Conservation (phyloP, 129 eudicot genomes). For the Flaveria ramosissima region DNA sequence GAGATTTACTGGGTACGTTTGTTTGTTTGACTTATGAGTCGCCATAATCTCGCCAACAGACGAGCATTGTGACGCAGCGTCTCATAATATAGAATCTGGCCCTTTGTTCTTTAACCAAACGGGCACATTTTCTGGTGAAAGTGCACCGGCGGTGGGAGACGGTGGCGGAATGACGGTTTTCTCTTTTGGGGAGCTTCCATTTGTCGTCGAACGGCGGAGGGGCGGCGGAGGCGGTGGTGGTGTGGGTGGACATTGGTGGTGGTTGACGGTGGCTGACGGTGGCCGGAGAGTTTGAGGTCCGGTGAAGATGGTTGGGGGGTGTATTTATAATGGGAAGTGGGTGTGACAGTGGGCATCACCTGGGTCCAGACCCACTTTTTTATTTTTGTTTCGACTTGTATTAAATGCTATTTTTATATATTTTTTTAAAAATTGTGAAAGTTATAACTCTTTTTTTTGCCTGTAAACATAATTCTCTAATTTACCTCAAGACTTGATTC, state of each 20-base stretch:
- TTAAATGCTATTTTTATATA: too few species aligned
- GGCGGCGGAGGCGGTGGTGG: constrained; percentile 26
- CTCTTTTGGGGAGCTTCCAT: constrained; percentile 64
- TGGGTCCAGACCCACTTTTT: constrained; percentile 47
- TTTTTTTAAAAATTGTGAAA: too few species aligned
- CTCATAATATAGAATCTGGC: constrained; percentile 80
- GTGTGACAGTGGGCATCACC: constrained; percentile 61
- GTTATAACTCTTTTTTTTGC: too few species aligned
- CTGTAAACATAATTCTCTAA: too few species aligned
- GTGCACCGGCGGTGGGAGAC: constrained; percentile 51
- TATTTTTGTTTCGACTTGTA: too few species aligned
- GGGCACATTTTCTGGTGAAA: constrained; percentile 65
- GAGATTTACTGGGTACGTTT: too few species aligned
- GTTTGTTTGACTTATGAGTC: constrained; percentile 47
- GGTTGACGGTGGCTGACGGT: not conserved
- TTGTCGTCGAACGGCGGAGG: constrained; percentile 47
- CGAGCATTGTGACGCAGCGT: constrained; percentile 77
- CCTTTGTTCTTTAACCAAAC: constrained; percentile 70
- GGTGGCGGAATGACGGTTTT: constrained; percentile 7
- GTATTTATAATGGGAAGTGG: constrained; percentile 47
- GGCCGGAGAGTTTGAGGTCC: constrained; percentile 20
- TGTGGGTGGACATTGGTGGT: constrained; percentile 15
- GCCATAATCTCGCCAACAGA: constrained; percentile 71
- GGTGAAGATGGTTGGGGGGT: constrained; percentile 25
- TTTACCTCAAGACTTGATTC: too few species aligned